phyloP scores from a whole-genome alignment of 2,329 filamentous ascomycete genomes.

The Xylariaceae sp. region DNA sequence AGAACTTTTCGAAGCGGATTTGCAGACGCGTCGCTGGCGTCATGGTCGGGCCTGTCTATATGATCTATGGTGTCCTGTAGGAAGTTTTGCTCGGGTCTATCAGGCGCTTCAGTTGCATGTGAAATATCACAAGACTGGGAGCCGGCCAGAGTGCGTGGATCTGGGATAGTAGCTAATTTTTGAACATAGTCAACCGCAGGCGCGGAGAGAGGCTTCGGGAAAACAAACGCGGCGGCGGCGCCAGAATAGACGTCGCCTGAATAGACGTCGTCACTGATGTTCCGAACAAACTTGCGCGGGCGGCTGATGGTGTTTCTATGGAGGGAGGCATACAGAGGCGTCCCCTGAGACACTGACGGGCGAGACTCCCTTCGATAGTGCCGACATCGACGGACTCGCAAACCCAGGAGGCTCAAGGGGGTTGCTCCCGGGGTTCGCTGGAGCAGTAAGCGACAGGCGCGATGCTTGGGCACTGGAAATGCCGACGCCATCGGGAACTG shows the following conservation, averaged over 20 bases:
- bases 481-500: conserved; percentile 21
- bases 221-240: not conserved
- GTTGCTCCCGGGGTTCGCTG: conserved; percentile 25
- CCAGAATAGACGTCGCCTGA: conserved; percentile 11
- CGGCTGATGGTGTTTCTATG: not conserved
- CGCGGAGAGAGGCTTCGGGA: conserved; percentile 1
- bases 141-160: not conserved
- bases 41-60: not conserved
- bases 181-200: conserved; percentile 16
- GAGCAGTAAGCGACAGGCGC: conserved; percentile 25
- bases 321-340: not conserved
- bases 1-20: conserved; percentile 19
- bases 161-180: conserved; percentile 7
- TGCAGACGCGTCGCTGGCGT: not conserved
- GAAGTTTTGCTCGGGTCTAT: not conserved
- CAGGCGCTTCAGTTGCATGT: not conserved
- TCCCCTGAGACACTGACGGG: not conserved
- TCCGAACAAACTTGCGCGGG: not conserved
- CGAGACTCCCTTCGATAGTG: conserved; percentile 1
- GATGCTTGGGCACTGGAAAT: conserved; percentile 20
- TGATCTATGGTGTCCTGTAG: not conserved
- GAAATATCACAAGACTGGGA: not conserved
- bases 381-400: conserved; percentile 24
- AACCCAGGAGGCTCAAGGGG: conserved; percentile 25
- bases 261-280: not conserved